These are phyloP conservation scores for Sclerotiophoma versabilis DNA, from an alignment of 2,329 filamentous ascomycete species.

Conservation along the genomic window DNA sequence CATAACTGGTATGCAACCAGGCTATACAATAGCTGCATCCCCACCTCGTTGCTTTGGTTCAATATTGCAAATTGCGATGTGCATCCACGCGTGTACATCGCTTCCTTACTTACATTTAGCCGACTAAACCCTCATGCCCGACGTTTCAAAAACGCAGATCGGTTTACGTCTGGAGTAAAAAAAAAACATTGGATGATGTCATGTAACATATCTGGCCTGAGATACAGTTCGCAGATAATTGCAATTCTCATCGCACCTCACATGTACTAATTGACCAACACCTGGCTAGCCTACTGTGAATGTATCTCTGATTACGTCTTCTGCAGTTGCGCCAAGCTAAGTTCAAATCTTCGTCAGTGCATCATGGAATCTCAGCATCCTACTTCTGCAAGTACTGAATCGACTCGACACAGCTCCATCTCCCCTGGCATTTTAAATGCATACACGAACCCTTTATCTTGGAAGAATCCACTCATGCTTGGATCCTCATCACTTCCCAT, in stretches of 20 bases:
- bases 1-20: too few species aligned
- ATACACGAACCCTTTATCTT: slow-evolving; percentile 6
- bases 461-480: not conserved
- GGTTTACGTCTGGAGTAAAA: too few species aligned
- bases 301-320: too few species aligned
- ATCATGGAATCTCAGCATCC: not conserved
- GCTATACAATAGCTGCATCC: not conserved
- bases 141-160: too few species aligned
- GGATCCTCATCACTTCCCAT: slow-evolving; percentile 15
- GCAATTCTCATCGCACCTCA: too few species aligned
- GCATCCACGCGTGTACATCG: not conserved
- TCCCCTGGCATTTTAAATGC: not conserved
- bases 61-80: not conserved
- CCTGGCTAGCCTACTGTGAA: too few species aligned
- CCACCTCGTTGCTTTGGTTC: not conserved
- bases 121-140: not conserved
- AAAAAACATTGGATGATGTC: too few species aligned
- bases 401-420: slow-evolving; percentile 13
- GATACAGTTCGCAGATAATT: too few species aligned
- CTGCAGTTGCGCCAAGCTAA: not conserved
- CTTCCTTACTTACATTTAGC: not conserved
- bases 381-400: slow-evolving; percentile 1
- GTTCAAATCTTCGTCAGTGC: not conserved
- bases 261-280: too few species aligned
- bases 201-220: too few species aligned